phyloP scores from a whole-genome alignment of 2,329 filamentous ascomycete genomes.

The Aspergillus alliaceus region DNA sequence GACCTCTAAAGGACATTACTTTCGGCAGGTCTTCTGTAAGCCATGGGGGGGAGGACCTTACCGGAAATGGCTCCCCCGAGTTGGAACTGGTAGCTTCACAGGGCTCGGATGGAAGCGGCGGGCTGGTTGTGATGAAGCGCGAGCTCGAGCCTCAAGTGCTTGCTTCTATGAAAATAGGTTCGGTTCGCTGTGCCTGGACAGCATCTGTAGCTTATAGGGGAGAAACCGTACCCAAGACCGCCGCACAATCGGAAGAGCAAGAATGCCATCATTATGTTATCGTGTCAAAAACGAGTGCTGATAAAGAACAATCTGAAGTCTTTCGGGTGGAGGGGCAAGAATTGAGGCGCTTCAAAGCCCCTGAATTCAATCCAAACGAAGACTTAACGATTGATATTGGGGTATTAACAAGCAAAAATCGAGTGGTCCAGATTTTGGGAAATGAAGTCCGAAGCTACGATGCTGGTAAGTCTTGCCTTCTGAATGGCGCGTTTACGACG shows the following conservation, averaged over 20 bases:
- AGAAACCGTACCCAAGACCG: conserved; percentile 46
- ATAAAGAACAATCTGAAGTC: conserved; percentile 74
- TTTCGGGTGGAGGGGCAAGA: conserved; percentile 72
- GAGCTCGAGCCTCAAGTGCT: conserved; percentile 73
- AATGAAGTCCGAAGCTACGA: conserved; percentile 90
- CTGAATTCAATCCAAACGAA: conserved; percentile 88
- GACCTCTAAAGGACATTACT: conserved; percentile 74
- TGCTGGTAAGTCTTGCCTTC: conserved; percentile 61
- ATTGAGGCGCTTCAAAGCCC: conserved; percentile 73
- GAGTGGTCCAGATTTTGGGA: conserved; percentile 83
- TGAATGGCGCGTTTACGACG: conserved; percentile 1
- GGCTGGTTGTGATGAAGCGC: conserved; percentile 74
- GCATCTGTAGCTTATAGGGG: conserved; percentile 56
- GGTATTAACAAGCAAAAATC: conserved; percentile 74
- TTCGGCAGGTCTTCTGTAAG: conserved; percentile 59
- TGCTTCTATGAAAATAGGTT: conserved; percentile 69
- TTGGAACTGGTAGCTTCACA: conserved; percentile 56
- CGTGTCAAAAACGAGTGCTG: conserved; percentile 69
- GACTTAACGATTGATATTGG: conserved; percentile 85
- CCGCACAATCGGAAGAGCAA: conserved; percentile 57
- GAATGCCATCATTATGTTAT: conserved; percentile 72
- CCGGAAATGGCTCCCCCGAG: conserved; percentile 32
- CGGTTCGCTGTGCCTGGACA: conserved; percentile 78
- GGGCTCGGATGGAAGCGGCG: conserved; percentile 60
- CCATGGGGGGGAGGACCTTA: conserved; percentile 49